These are phyloP conservation scores for Solanum aculeatissimum DNA, from an alignment of 305 asterid species.

Conservation along the genomic window DNA sequence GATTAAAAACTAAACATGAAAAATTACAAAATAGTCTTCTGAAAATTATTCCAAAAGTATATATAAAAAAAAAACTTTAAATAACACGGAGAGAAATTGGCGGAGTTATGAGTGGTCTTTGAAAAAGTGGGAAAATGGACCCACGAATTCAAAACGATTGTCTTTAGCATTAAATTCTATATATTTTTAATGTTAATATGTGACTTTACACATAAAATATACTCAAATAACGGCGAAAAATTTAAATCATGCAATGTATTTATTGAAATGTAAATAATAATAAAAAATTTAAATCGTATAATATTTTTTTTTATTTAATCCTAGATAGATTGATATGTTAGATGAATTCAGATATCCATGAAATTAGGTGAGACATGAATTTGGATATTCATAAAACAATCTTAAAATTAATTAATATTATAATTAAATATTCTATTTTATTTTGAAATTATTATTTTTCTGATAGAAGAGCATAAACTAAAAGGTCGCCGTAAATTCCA, in stretches of 20 bases:
- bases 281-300: background rate
- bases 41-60: background rate
- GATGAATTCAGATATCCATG: too few relatives aligned
- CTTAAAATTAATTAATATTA: background rate
- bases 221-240: too few relatives aligned
- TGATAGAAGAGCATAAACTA: background rate
- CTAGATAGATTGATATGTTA: background rate
- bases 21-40: background rate
- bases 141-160: background rate
- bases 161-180: background rate
- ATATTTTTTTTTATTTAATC: background rate
- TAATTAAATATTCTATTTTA: too few relatives aligned
- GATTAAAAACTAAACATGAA: background rate
- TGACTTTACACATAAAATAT: background rate
- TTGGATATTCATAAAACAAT: background rate
- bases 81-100: background rate
- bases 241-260: background rate
- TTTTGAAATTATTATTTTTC: background rate
- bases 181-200: background rate
- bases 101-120: background rate
- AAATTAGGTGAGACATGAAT: too few relatives aligned
- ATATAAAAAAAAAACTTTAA: background rate
- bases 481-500: constrained; percentile 2
- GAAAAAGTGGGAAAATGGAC: background rate
- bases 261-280: background rate